Evolutionary conservation across 495 filamentous ascomycete genomes (phyloP).

Genomic region (Hypoxylon cercidicola): DNA sequence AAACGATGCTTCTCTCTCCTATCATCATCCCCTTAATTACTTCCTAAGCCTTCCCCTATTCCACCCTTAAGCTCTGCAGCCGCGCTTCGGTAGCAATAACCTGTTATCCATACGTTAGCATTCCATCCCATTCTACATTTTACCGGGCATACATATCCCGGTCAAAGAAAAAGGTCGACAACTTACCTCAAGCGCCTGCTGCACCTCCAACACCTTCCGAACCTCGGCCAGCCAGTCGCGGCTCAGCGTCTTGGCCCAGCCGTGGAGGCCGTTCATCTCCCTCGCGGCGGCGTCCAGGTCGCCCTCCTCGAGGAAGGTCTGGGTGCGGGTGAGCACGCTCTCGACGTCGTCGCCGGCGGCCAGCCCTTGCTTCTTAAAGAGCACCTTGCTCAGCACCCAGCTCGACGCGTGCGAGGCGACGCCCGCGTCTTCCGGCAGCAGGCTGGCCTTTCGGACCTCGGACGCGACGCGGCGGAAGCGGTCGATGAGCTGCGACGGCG

Average conservation of each 20-base stretch:
- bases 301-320: constrained; percentile 89
- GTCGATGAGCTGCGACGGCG: constrained; percentile 84
- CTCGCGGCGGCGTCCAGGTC: constrained; percentile 89
- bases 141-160: constrained; percentile 5
- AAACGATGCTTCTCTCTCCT: constrained; percentile 22
- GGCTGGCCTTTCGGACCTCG: constrained; percentile 92
- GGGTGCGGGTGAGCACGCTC: constrained; percentile 87
- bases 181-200: constrained; percentile 93
- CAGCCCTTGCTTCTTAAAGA: constrained; percentile 93
- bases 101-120: constrained; percentile 40
- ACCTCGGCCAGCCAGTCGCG: constrained; percentile 93
- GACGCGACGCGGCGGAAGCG: constrained; percentile 93
- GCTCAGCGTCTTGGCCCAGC: constrained; percentile 94
- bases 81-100: constrained; percentile 71
- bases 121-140: neutral
- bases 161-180: constrained; percentile 17
- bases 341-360: constrained; percentile 92
- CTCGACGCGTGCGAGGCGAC: constrained; percentile 93
- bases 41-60: constrained; percentile 44
- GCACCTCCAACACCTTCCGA: constrained; percentile 88
- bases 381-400: constrained; percentile 84
- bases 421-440: constrained; percentile 91
- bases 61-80: constrained; percentile 67
- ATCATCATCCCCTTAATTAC: neutral
- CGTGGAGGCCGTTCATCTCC: constrained; percentile 91